Percentiles rank a stretch among this genome's conserved stretches.
phyloP scores from a whole-genome alignment of 1,284 basidiomycete genomes.

The Phylloboletellus chloephorus region DNA sequence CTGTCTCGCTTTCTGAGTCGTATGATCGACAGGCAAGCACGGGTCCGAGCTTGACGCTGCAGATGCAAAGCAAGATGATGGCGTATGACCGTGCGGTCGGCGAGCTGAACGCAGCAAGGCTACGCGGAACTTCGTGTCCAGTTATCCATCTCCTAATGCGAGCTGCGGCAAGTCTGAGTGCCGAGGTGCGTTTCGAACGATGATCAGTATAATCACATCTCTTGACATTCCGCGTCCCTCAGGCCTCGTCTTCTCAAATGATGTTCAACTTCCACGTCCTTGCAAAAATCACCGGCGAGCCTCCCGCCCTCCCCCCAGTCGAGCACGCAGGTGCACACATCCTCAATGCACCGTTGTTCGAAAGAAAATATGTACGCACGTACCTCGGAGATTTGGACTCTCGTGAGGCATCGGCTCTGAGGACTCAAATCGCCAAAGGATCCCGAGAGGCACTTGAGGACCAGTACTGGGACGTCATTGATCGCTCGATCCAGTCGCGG shows the following conservation, averaged over 20 bases:
- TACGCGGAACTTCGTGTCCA: slow-evolving; percentile 69
- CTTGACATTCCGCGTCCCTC: slow-evolving; percentile 2
- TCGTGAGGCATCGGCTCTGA: slow-evolving; percentile 56
- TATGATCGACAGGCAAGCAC: slow-evolving; percentile 39
- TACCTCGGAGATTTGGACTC: slow-evolving; percentile 68
- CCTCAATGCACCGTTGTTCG: slow-evolving; percentile 66
- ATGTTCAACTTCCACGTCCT: slow-evolving; percentile 69
- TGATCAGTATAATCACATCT: slow-evolving; percentile 6
- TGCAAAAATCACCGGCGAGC: slow-evolving; percentile 64
- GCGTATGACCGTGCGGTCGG: slow-evolving; percentile 81
- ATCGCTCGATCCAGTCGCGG: slow-evolving; percentile 77
- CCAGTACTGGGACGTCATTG: slow-evolving; percentile 83
- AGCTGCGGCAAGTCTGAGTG: slow-evolving; percentile 51
- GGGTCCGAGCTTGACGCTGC: slow-evolving; percentile 54
- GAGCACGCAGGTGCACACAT: slow-evolving; percentile 75
- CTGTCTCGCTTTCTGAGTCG: slow-evolving; percentile 7
- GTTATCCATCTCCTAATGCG: slow-evolving; percentile 66
- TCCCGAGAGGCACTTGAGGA: slow-evolving; percentile 73
- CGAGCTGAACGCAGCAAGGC: slow-evolving; percentile 68
- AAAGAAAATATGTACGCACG: slow-evolving; percentile 67
- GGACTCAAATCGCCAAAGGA: slow-evolving; percentile 68
- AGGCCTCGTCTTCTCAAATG: slow-evolving; percentile 53
- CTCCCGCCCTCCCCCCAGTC: slow-evolving; percentile 60
- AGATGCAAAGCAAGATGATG: slow-evolving; percentile 93
- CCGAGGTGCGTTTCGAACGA: slow-evolving; percentile 43